A percentile compares a stretch with the other conserved stretches of the same genome.
These are phyloP conservation scores for Trametes gibbosa DNA, from an alignment of 768 basidiomycete genomes.

Conservation along the genomic window DNA sequence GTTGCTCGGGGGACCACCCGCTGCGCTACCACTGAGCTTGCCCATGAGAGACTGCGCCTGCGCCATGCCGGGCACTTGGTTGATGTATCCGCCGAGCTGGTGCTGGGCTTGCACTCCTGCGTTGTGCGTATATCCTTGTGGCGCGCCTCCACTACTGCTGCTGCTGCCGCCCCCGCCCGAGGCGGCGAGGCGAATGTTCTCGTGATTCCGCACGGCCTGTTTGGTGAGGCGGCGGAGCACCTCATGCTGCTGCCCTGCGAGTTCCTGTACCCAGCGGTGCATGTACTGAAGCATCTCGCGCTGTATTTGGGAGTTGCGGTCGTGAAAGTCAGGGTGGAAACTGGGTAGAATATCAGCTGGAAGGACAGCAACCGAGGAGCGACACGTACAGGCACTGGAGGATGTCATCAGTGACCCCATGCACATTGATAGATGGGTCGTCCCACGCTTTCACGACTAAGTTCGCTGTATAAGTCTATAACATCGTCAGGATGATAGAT, in stretches of 20 bases:
- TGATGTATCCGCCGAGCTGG: slow-evolving; percentile 41
- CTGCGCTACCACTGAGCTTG: slow-evolving; percentile 8
- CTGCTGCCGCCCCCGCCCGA: slow-evolving; percentile 43
- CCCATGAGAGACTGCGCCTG: slow-evolving; percentile 16
- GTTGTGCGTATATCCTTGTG: slow-evolving; percentile 44
- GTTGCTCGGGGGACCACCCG: not conserved
- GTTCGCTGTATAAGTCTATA: slow-evolving; percentile 60
- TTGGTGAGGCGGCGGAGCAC: slow-evolving; percentile 59
- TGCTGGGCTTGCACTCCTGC: slow-evolving; percentile 51
- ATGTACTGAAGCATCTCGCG: slow-evolving; percentile 73
- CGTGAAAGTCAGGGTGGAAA: slow-evolving; percentile 84
- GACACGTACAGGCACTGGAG: slow-evolving; percentile 60
- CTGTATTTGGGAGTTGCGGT: slow-evolving; percentile 61
- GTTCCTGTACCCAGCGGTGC: slow-evolving; percentile 55
- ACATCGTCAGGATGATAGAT: not conserved
- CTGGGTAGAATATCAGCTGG: slow-evolving; percentile 33
- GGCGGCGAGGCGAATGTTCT: slow-evolving; percentile 60
- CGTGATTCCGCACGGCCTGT: slow-evolving; percentile 65
- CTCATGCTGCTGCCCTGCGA: slow-evolving; percentile 46
- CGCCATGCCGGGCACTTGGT: slow-evolving; percentile 17
- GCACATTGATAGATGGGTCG: slow-evolving; percentile 57
- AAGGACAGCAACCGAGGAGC: not conserved
- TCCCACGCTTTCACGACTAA: slow-evolving; percentile 83
- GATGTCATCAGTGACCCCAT: slow-evolving; percentile 57
- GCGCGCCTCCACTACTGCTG: slow-evolving; percentile 38